A percentile compares a stretch with the other conserved stretches of the same genome.
phyloP scores from a whole-genome alignment of 768 basidiomycete species.

The Suillus ampliporus region DNA sequence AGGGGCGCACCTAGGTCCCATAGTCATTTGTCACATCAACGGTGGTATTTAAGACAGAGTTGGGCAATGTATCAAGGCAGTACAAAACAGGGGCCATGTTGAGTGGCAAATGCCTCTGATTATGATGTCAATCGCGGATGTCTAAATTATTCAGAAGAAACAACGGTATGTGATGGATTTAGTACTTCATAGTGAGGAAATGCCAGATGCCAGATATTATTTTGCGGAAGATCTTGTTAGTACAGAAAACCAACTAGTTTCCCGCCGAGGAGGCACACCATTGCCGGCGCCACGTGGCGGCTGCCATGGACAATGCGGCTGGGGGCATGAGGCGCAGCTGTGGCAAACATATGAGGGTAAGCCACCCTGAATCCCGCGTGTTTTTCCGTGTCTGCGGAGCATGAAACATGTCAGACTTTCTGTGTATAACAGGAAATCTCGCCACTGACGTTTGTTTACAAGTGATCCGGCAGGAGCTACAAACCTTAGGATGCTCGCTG shows the following conservation, averaged over 20 bases:
- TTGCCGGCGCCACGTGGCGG: conserved; percentile 19
- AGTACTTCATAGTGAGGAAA: background rate
- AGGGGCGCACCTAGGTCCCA: background rate
- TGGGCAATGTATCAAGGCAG: background rate
- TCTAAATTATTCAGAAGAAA: background rate
- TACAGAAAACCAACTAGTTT: background rate
- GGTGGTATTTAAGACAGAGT: background rate
- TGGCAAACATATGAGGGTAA: conserved; percentile 36
- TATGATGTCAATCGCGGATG: background rate
- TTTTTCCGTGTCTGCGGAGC: conserved; percentile 33
- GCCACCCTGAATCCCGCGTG: conserved; percentile 36
- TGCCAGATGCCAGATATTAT: background rate
- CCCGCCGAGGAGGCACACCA: background rate
- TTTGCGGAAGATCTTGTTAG: background rate
- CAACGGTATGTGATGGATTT: background rate
- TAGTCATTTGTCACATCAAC: background rate
- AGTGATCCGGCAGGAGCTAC: conserved; percentile 33
- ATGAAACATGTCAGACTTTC: background rate
- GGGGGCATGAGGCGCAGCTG: conserved; percentile 26
- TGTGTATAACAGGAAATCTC: background rate
- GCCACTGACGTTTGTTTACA: conserved; percentile 32
- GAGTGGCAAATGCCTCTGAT: background rate
- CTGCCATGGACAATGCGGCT: conserved; percentile 27
- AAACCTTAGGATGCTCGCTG: conserved; percentile 32
- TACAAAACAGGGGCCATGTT: background rate